Evolutionary conservation across 345 rosid species (phyloP), one percentile per base, ranked within the genome.

Genomic region (Acer saccharum): DNA sequence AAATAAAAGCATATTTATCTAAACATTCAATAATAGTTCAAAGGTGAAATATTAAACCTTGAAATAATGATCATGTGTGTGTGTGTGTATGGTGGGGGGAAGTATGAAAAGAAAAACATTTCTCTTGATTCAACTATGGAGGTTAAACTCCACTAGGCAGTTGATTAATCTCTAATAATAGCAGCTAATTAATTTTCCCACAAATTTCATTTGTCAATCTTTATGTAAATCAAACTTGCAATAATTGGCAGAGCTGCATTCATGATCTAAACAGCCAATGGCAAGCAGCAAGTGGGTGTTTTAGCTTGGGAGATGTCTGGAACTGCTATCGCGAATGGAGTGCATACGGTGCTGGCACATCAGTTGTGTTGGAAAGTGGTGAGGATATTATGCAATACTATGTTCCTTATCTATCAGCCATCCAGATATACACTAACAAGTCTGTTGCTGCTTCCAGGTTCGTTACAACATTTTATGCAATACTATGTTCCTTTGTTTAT

Each of bases 271-370:
- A 88, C 73, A 83, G 85, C 71, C 78, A 84, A 14, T 88, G 91
- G 92, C 90, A 83, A 48, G 94, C 83, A 16, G 66, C 44, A 18
- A 79, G 84, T 41, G 87, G 88, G 29, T 90, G 82, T 81, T 92
- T 87, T 77, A 85, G 54, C 11, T 79, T 94, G 74, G 84, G 83
- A n/a, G 95, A 94, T 83, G 89, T 92, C 3, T 94, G 97, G 98
- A 79, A 81, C 27, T 86, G 89, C 84, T 91, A 83, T 48, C 82
- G 85, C 65, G 98, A 94, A 82, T 88, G 86, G 87, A 89, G 98
- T 69, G 97, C 97, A 4, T 94, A 87, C 71, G 95, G 98, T 60
- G 83, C 79, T 17, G 90, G 93, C 21, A 75, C 84, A 16, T 76
- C 79, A 0, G 82, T 93, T 5, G 72, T 65, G 4, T 66, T 87